These are phyloP conservation scores for Exserohilum turcica DNA, from an alignment of 2,329 filamentous ascomycete species.

Conservation along the genomic window DNA sequence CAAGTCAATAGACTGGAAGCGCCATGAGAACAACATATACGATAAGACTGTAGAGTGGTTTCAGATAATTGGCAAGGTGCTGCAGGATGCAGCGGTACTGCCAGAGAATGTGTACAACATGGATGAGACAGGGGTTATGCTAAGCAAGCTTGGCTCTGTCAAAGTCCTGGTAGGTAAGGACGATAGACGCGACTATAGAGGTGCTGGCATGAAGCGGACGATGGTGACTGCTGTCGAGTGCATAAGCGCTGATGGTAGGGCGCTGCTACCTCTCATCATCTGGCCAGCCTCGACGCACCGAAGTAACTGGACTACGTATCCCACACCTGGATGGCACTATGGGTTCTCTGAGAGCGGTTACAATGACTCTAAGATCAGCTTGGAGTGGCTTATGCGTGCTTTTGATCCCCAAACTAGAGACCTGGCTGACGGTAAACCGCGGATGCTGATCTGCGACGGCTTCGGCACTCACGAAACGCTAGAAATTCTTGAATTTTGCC, in stretches of 20 bases:
- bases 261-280: neutral
- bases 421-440: no score
- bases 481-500: no score
- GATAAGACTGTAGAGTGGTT: constrained; percentile 32
- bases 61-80: constrained; percentile 8
- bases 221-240: constrained; percentile 15
- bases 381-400: no score
- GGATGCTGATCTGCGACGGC: no score
- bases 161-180: constrained; percentile 29
- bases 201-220: constrained; percentile 25
- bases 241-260: neutral
- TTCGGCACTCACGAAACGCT: no score
- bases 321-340: neutral
- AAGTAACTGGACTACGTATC: neutral
- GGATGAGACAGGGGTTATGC: neutral
- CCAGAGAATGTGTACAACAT: constrained; percentile 33
- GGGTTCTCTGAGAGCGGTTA: neutral
- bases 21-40: constrained; percentile 22
- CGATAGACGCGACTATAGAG: constrained; percentile 22
- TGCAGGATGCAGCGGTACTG: constrained; percentile 18
- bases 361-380: no score
- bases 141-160: constrained; percentile 17
- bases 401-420: no score
- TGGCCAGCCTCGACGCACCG: neutral
- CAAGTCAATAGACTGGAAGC: constrained; percentile 29